phyloP scores from a whole-genome alignment of 805 yeast genomes.

The Suhomyces pyralidae region DNA sequence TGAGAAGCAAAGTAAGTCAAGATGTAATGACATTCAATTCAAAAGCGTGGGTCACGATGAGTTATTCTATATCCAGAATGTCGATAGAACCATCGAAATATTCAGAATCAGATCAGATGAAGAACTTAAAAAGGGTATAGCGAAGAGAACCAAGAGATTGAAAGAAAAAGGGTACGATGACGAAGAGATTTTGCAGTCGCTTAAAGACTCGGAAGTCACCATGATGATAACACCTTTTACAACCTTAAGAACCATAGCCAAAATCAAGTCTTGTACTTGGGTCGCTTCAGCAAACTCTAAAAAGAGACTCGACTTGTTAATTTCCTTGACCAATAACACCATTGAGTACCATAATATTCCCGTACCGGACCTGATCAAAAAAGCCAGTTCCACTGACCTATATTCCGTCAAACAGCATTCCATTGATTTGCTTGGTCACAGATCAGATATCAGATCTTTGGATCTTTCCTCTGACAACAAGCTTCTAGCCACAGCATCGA shows the following conservation, averaged over 20 bases:
- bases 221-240: constrained; percentile 69
- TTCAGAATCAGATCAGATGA: constrained; percentile 73
- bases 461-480: constrained; percentile 80
- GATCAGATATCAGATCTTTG: constrained; percentile 82
- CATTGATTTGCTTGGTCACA: constrained; percentile 79
- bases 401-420: constrained; percentile 48
- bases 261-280: constrained; percentile 69
- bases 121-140: constrained; percentile 74
- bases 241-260: constrained; percentile 59
- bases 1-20: constrained; percentile 72
- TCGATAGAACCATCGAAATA: constrained; percentile 76
- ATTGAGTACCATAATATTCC: constrained; percentile 64
- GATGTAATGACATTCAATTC: constrained; percentile 63
- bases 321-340: constrained; percentile 70
- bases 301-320: constrained; percentile 54
- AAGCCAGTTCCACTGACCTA: constrained; percentile 42
- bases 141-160: constrained; percentile 74
- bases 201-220: constrained; percentile 47
- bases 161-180: constrained; percentile 61
- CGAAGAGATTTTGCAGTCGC: constrained; percentile 51
- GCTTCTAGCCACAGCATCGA: constrained; percentile 83
- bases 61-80: constrained; percentile 68
- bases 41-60: constrained; percentile 32
- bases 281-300: constrained; percentile 35
- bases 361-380: constrained; percentile 54